Percentiles rank a stretch among this genome's conserved stretches.
phyloP scores from a whole-genome alignment of 2,329 filamentous ascomycete species.

The Penicillium vulpinum region DNA sequence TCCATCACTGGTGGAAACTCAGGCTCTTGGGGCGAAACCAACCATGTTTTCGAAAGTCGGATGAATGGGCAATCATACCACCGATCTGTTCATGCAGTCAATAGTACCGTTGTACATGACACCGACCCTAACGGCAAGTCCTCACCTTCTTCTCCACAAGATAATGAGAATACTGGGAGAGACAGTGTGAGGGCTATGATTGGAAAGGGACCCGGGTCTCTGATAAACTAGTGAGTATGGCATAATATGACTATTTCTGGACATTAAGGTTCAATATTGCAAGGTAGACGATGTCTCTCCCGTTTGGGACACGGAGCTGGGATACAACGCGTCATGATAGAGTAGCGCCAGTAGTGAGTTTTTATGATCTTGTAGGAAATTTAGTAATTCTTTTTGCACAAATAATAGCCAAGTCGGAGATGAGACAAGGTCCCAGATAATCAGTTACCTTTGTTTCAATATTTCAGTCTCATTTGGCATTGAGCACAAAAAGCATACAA shows the following conservation, averaged over 20 bases:
- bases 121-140: constrained; percentile 1
- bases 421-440: not conserved
- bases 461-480: not conserved
- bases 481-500: not conserved
- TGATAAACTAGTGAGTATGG: not conserved
- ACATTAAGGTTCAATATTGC: too few species aligned
- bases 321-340: not conserved
- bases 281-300: not conserved
- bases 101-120: constrained; percentile 28
- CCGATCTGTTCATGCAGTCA: constrained; percentile 26
- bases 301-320: not conserved
- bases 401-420: not conserved
- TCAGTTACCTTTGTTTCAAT: not conserved
- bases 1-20: constrained; percentile 21
- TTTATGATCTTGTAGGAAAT: not conserved
- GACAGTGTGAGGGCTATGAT: not conserved
- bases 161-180: not conserved
- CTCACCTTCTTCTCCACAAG: not conserved
- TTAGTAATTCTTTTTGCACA: too few species aligned
- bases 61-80: constrained; percentile 23
- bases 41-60: constrained; percentile 27
- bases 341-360: too few species aligned
- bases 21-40: constrained; percentile 32
- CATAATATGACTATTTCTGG: not conserved
- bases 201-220: not conserved